Conservation (phyloP, 257 asterid species). For the Leonotis leonurus region DNA sequence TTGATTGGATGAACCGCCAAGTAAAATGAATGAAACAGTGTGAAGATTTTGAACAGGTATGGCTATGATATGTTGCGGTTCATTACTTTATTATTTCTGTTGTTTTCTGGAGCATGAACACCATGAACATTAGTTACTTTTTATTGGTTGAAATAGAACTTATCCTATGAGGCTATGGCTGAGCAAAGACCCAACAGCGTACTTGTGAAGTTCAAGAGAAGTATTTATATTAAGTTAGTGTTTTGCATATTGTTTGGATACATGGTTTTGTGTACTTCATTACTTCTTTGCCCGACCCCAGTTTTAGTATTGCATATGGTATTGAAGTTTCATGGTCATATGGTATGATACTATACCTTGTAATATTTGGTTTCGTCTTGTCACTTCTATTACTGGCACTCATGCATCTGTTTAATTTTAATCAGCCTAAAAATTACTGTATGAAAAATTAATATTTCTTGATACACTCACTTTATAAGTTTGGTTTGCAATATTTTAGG, state of each 20-base stretch:
- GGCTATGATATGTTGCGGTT: not conserved
- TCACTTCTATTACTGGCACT: not conserved
- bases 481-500: not conserved
- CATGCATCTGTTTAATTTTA: not conserved
- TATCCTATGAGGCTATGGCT: not conserved
- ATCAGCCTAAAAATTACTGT: not conserved
- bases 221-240: not conserved
- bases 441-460: not conserved
- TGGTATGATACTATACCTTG: not conserved
- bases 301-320: not conserved
- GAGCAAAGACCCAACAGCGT: not conserved
- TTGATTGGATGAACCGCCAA: not conserved
- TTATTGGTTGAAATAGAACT: not conserved
- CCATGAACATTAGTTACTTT: not conserved
- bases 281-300: not conserved
- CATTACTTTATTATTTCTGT: not conserved
- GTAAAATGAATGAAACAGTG: not conserved
- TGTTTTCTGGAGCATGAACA: not conserved
- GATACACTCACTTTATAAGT: not conserved
- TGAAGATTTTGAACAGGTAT: constrained; percentile 2
- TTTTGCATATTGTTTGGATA: not conserved
- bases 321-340: not conserved
- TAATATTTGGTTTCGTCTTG: not conserved
- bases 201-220: not conserved
- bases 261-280: not conserved